phyloP scores from a whole-genome alignment of 306 rosid genomes.

The Malus sylvestris region DNA sequence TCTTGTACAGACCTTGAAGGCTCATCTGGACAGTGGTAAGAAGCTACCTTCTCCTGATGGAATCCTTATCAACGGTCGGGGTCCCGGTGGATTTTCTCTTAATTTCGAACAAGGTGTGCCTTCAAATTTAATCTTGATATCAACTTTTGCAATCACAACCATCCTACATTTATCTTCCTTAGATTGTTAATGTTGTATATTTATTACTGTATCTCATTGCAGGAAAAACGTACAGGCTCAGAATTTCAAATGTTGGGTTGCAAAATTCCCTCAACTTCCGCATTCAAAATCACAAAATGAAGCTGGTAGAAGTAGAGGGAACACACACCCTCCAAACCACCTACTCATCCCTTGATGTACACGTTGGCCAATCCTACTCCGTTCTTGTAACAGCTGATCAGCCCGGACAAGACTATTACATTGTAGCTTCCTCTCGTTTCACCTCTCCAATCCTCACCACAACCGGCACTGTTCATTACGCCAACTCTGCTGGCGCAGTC shows the following conservation, averaged over 20 bases:
- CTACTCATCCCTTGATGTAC: conserved; percentile 84
- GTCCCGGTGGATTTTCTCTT: conserved; percentile 54
- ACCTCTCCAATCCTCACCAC: conserved; percentile 50
- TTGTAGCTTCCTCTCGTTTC: conserved; percentile 76
- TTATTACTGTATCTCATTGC: background rate
- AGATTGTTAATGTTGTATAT: background rate
- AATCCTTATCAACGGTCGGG: conserved; percentile 93
- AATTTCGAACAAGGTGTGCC: conserved; percentile 78
- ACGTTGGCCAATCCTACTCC: conserved; percentile 87
- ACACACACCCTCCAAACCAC: conserved; percentile 83
- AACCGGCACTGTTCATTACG: conserved; percentile 64
- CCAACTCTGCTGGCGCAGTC: conserved; percentile 70
- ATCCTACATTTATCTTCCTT: background rate
- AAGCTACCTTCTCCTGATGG: conserved; percentile 86
- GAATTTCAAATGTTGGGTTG: conserved; percentile 89
- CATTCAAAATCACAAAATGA: conserved; percentile 75
- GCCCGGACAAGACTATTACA: conserved; percentile 70
- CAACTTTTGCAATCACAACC: background rate
- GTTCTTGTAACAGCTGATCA: conserved; percentile 84
- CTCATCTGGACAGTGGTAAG: conserved; percentile 63
- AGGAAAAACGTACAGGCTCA: conserved; percentile 92
- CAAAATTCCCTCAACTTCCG: conserved; percentile 85
- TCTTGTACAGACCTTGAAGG: conserved; percentile 47
- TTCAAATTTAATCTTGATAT: background rate
- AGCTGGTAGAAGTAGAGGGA: conserved; percentile 93